These are phyloP conservation scores for Dentipellis fragilis DNA, from an alignment of 768 basidiomycete genomes.

Conservation along the genomic window DNA sequence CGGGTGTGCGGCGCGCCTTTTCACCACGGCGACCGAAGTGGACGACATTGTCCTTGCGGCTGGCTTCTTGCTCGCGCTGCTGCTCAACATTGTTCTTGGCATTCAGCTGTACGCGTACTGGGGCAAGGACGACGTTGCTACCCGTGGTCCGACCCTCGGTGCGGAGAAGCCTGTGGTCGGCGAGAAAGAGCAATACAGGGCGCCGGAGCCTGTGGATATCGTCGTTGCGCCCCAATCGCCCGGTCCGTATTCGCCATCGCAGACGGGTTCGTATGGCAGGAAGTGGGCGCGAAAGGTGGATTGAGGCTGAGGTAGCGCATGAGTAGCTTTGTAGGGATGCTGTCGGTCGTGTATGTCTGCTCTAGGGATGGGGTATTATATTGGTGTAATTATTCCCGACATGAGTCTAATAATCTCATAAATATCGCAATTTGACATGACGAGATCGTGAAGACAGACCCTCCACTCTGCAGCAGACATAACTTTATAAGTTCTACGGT, in stretches of 20 bases:
- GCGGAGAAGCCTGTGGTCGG: conserved; percentile 11
- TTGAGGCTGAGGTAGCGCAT: conserved; percentile 20
- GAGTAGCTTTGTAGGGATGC: not conserved
- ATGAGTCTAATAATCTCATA: no score
- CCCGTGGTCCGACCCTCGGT: conserved; percentile 14
- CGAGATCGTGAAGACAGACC: no score
- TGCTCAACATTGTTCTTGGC: conserved; percentile 78
- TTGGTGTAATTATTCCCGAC: not conserved
- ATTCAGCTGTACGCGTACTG: conserved; percentile 80
- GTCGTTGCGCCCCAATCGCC: conserved; percentile 34
- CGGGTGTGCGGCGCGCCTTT: conserved; percentile 86
- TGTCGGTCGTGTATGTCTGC: not conserved
- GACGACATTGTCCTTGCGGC: conserved; percentile 72
- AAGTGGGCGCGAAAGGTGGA: conserved; percentile 73
- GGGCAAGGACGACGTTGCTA: conserved; percentile 36
- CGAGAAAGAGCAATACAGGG: conserved; percentile 7
- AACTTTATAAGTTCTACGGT: no score
- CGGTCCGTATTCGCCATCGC: conserved; percentile 26
- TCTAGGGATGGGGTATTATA: not conserved
- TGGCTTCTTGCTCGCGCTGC: conserved; percentile 75
- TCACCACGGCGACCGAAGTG: conserved; percentile 88
- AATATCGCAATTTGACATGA: no score
- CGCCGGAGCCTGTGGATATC: conserved; percentile 28
- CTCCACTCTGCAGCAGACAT: no score
- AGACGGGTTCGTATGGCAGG: conserved; percentile 34